Conservation (phyloP, 805 yeast species). For the Saccharomycopsis vini region DNA sequence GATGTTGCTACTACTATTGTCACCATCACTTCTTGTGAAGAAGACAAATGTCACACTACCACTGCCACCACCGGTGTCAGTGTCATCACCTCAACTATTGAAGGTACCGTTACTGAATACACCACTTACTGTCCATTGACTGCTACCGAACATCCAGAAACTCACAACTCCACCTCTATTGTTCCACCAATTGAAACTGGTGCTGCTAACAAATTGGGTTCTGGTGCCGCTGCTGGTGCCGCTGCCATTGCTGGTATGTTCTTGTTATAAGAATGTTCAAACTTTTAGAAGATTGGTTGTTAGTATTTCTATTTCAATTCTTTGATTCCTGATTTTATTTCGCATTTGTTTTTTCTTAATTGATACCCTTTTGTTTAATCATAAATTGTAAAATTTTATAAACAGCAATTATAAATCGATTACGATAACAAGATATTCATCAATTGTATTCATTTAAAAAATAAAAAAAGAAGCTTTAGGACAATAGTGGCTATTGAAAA, state of each 20-base stretch:
- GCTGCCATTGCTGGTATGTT: slow-evolving; percentile 24
- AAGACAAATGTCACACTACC: slow-evolving; percentile 20
- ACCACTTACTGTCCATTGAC: slow-evolving; percentile 25
- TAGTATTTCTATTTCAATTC: too few species aligned
- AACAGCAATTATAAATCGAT: too few species aligned
- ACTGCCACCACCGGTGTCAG: background rate
- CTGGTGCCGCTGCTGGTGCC: slow-evolving; percentile 21
- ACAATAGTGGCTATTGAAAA: too few species aligned
- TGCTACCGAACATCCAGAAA: slow-evolving; percentile 11
- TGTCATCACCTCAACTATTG: slow-evolving; percentile 13
- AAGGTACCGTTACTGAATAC: slow-evolving; percentile 20
- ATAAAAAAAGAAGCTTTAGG: too few species aligned
- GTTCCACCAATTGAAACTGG: slow-evolving; percentile 11
- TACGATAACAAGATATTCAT: too few species aligned
- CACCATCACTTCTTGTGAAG: slow-evolving; percentile 23
- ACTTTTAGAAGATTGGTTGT: too few species aligned
- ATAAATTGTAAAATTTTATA: too few species aligned
- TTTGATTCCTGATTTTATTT: too few species aligned
- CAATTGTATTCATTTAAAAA: too few species aligned
- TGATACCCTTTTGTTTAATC: too few species aligned
- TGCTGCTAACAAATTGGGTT: slow-evolving; percentile 19
- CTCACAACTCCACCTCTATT: slow-evolving; percentile 8
- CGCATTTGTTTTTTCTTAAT: too few species aligned
- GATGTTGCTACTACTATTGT: slow-evolving; percentile 24
- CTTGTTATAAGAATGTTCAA: slow-evolving; percentile 2